Base-by-base conservation (phyloP, 768 basidiomycete genomes). In the Suillus ampliporus region DNA sequence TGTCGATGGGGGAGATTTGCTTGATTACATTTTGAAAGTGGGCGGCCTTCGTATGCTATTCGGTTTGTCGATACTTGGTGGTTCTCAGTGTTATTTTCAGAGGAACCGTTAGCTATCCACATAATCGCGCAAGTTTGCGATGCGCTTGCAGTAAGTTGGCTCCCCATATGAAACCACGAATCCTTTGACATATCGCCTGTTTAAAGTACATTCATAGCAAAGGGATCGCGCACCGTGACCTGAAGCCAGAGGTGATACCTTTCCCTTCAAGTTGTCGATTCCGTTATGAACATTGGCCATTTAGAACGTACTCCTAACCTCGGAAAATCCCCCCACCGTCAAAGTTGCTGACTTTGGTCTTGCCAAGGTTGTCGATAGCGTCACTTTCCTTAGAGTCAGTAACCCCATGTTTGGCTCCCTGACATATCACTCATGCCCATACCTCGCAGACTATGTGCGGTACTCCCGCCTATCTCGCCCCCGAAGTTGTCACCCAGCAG, bases 261-360 rank as follows among this genome's bases (percentile, higher is more conserved):
- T 43, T 44, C 34, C 21, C 19, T 65, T 35, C 19, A 37, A 43
- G 2, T 43, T 67, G 62, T 61, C 51, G 1, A 28, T 46, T 47
- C 31, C 66, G 9, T 37, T 58, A 68, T 35, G 19, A 41, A 11
- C 10, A 14, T 21, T 31, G 34, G 50, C 41, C 15, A 8, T 26
- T 61, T 61, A 92, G 89, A 96, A 97, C 67, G 87, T 96, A 8
- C 83, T 97, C 2, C 75, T 97, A n/a, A 95, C 94, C 1, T 79
- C 72, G 11, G 85, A 88, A 46, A 66, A 80, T 2, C 91, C 91
- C 0, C 91, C 91, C 0, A 75, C 78, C 1, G 87, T 93, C 68
- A 98, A 98, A 72, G 89, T 98, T 17, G 96, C 97, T 3, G 97
- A 98, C 75, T 99, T 97, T 72, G 97, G 97, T 4, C 85, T 98